Percentiles rank a stretch among this genome's conserved stretches.
Evolutionary conservation across 768 basidiomycete genomes (phyloP).

Genomic region (Podaxis sp.): DNA sequence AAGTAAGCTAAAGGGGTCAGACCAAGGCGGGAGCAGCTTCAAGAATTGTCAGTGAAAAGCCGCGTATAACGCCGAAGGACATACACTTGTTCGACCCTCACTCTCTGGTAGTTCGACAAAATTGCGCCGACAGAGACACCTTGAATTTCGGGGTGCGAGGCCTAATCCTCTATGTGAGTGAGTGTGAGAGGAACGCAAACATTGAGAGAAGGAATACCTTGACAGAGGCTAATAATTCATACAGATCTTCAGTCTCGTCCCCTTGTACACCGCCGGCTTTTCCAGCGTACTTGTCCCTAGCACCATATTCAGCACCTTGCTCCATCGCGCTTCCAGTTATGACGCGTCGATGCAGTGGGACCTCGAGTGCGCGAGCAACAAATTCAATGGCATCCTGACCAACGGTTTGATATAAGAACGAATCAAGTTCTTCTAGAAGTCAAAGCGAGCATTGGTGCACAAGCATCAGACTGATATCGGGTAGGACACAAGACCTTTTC

Average conservation of each 20-base stretch:
- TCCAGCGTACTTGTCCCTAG: slow-evolving; percentile 35
- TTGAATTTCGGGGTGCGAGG: slow-evolving; percentile 73
- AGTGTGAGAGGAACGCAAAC: neutral
- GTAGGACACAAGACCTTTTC: slow-evolving; percentile 63
- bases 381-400: slow-evolving; percentile 90
- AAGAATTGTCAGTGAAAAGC: neutral
- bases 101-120: slow-evolving; percentile 93
- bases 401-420: slow-evolving; percentile 98
- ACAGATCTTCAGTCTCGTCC: slow-evolving; percentile 96
- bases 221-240: slow-evolving; percentile 63
- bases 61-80: slow-evolving; percentile 20
- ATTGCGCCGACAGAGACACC: slow-evolving; percentile 96
- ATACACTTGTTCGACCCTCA: slow-evolving; percentile 97
- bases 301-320: slow-evolving; percentile 83
- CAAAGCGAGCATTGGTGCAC: slow-evolving; percentile 18
- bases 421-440: slow-evolving; percentile 91
- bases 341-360: slow-evolving; percentile 79
- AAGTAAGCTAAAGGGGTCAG: slow-evolving; percentile 83
- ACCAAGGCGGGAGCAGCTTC: slow-evolving; percentile 74
- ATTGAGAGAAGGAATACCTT: slow-evolving; percentile 48
- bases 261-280: slow-evolving; percentile 51
- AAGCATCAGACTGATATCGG: slow-evolving; percentile 10
- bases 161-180: slow-evolving; percentile 1
- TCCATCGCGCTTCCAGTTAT: slow-evolving; percentile 82
- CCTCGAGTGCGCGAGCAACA: slow-evolving; percentile 78